Percentiles rank a stretch among this genome's conserved stretches.
These are phyloP conservation scores for Trichosporon ovoides DNA, from an alignment of 1,284 basidiomycete species.

Conservation along the genomic window DNA sequence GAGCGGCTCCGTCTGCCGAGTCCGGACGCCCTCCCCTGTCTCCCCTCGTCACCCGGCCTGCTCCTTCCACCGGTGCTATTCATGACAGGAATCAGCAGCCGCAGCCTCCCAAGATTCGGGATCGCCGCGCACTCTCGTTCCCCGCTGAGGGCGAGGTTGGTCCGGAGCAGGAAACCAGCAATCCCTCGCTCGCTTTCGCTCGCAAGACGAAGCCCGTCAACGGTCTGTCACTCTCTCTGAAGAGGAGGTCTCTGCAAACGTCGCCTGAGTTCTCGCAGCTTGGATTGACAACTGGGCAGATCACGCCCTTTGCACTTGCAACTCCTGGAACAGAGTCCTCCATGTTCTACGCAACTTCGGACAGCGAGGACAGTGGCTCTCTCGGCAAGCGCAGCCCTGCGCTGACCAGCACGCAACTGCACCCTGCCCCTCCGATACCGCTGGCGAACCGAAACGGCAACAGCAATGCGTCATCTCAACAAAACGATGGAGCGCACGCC, in stretches of 20 bases:
- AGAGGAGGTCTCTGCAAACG: conserved; percentile 1
- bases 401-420: background rate
- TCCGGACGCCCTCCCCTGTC: background rate
- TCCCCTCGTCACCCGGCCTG: background rate
- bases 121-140: conserved; percentile 44
- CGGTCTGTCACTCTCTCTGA: conserved; percentile 11
- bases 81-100: conserved; percentile 2
- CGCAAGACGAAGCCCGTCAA: conserved; percentile 30
- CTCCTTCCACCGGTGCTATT: background rate
- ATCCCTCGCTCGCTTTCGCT: conserved; percentile 22
- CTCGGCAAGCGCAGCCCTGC: background rate
- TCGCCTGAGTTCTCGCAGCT: conserved; percentile 17
- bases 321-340: conserved; percentile 24
- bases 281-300: conserved; percentile 33
- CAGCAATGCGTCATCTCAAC: background rate
- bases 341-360: conserved; percentile 41
- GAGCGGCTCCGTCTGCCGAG: background rate
- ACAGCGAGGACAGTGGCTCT: conserved; percentile 31
- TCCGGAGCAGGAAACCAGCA: background rate
- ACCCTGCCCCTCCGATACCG: conserved; percentile 10
- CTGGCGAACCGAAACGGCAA: background rate
- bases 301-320: conserved; percentile 23
- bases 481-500: background rate
- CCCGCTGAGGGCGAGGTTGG: conserved; percentile 16
- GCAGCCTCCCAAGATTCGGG: conserved; percentile 19